phyloP scores from a whole-genome alignment of 441 rosid species.

The Corymbia citriodora region DNA sequence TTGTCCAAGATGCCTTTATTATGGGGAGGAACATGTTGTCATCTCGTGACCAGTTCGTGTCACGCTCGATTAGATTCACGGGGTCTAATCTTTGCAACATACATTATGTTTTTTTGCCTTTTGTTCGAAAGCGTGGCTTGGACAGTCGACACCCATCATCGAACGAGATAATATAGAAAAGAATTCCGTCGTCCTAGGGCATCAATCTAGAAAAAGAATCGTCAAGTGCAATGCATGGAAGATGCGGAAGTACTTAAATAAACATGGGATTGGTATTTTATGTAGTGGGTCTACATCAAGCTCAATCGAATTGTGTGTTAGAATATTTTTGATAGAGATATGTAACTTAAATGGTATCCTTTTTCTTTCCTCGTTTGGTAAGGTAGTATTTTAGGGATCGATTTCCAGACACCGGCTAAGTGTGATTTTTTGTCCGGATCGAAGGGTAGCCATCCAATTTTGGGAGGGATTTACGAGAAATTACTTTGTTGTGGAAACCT shows the following conservation, averaged over 20 bases:
- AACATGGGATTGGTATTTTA: background rate
- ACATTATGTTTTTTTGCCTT: background rate
- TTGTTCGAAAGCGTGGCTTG: background rate
- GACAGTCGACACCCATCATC: background rate
- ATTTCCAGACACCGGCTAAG: background rate
- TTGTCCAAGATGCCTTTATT: background rate
- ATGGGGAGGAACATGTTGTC: background rate
- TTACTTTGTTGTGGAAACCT: background rate
- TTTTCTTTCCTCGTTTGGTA: background rate
- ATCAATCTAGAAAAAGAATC: background rate
- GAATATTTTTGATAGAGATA: background rate
- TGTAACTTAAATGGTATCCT: background rate
- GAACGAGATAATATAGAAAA: background rate
- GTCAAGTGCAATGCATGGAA: background rate
- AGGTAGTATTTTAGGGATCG: background rate
- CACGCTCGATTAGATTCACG: background rate
- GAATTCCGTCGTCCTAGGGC: background rate
- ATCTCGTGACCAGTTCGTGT: background rate
- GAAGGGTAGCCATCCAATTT: background rate
- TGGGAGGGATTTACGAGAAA: background rate
- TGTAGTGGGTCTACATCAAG: background rate
- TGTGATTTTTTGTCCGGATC: background rate
- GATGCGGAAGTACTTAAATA: background rate
- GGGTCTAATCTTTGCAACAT: background rate
- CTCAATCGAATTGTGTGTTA: background rate